These are phyloP conservation scores for Lactifluus echinatus DNA, from an alignment of 768 basidiomycete genomes.

Conservation along the genomic window DNA sequence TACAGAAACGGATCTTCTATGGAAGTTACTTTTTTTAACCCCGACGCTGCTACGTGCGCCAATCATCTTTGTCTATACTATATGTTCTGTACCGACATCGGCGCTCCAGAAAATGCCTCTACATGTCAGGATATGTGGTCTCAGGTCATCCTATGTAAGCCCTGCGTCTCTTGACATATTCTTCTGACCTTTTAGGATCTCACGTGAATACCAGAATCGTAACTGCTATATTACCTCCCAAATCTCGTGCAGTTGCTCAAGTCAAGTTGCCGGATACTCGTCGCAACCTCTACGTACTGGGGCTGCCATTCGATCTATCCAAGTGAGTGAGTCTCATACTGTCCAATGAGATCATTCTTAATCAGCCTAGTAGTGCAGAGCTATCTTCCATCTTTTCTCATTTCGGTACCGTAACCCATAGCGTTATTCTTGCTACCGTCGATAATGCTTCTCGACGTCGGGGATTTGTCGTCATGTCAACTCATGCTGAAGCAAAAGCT, in stretches of 20 bases:
- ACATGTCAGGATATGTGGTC: constrained; percentile 55
- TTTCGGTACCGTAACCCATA: constrained; percentile 62
- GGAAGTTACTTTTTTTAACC: constrained; percentile 45
- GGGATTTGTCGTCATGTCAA: constrained; percentile 76
- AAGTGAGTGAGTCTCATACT: constrained; percentile 39
- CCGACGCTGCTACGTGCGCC: constrained; percentile 46
- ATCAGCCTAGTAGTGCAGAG: constrained; percentile 34
- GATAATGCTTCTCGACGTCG: constrained; percentile 78
- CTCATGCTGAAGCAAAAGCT: constrained; percentile 57
- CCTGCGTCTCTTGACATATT: not conserved
- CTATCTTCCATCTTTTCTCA: constrained; percentile 53
- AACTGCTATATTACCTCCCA: constrained; percentile 17
- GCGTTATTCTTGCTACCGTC: constrained; percentile 75
- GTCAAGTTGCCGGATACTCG: constrained; percentile 39
- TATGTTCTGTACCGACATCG: not conserved
- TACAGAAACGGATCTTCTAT: constrained; percentile 31
- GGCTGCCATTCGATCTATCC: constrained; percentile 71
- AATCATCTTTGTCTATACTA: constrained; percentile 4
- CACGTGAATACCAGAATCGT: constrained; percentile 22
- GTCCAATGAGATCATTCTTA: not conserved
- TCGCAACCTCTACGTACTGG: constrained; percentile 78
- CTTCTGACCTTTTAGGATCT: not conserved
- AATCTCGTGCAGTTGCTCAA: constrained; percentile 21
- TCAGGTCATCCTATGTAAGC: constrained; percentile 50
- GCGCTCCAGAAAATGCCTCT: constrained; percentile 49